These are phyloP conservation scores for Gypsophila paniculata DNA, from an alignment of 179 eudicot genomes.

Conservation along the genomic window DNA sequence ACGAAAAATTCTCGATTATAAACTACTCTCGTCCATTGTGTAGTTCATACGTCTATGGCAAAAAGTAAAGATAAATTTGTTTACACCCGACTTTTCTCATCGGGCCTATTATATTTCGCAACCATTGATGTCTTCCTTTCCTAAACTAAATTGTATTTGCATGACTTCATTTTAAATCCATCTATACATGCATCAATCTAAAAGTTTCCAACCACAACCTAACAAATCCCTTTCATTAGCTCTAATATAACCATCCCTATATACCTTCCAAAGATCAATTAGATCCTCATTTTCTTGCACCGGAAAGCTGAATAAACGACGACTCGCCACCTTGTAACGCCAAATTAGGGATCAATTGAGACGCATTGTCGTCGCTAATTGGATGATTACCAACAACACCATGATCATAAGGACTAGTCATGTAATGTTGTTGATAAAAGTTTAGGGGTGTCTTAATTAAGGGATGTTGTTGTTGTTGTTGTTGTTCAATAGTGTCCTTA, in stretches of 20 bases:
- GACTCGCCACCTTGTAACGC: slow-evolving; percentile 51
- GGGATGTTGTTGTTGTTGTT: slow-evolving; percentile 23
- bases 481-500: slow-evolving; percentile 16
- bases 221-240: slow-evolving; percentile 22
- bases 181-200: background rate
- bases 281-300: slow-evolving; percentile 18
- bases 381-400: slow-evolving; percentile 23
- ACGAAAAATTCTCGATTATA: no score
- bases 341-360: slow-evolving; percentile 53
- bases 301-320: slow-evolving; percentile 28
- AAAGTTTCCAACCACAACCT: slow-evolving; percentile 19
- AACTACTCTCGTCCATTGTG: no score
- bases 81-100: background rate
- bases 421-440: slow-evolving; percentile 39
- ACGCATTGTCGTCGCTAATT: slow-evolving; percentile 33
- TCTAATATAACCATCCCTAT: slow-evolving; percentile 13
- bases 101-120: no score
- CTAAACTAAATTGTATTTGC: background rate
- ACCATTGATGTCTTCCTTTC: background rate
- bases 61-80: background rate
- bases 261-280: slow-evolving; percentile 15
- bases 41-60: no score
- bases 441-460: slow-evolving; percentile 28
- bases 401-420: slow-evolving; percentile 37
- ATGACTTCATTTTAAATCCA: slow-evolving; percentile 8